These are phyloP conservation scores for Sugiyamaella grinbergsii DNA, from an alignment of 1,139 yeast genomes.

Conservation along the genomic window DNA sequence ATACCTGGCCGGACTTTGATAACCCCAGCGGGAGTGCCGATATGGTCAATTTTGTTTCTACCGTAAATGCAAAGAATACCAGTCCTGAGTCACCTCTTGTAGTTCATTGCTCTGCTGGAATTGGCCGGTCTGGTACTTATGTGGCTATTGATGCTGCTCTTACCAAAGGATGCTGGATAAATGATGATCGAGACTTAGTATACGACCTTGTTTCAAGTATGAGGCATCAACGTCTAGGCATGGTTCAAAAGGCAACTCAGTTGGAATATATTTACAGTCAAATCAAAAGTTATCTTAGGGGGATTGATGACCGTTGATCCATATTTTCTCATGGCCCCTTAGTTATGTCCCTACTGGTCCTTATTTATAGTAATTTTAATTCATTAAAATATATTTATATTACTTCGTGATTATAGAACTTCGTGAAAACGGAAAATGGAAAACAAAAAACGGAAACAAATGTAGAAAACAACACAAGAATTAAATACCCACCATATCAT, in stretches of 20 bases:
- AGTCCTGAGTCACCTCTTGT: conserved; percentile 46
- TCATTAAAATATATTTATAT: conserved; percentile 18
- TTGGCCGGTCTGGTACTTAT: conserved; percentile 81
- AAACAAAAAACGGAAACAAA: conserved; percentile 8
- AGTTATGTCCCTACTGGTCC: neutral
- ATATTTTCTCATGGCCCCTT: neutral
- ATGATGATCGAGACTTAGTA: conserved; percentile 35
- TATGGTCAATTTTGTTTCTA: conserved; percentile 43
- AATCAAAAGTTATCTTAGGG: conserved; percentile 28
- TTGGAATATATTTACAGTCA: conserved; percentile 52
- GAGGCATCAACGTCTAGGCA: conserved; percentile 59
- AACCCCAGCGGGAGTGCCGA: conserved; percentile 48
- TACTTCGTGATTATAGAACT: conserved; percentile 44
- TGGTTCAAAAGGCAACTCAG: conserved; percentile 68
- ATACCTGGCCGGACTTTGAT: conserved; percentile 60
- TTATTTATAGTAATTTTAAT: neutral
- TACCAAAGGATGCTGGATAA: conserved; percentile 23
- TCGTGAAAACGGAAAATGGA: conserved; percentile 26
- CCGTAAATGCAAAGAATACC: conserved; percentile 37
- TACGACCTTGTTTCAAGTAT: conserved; percentile 48
- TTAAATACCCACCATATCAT: conserved; percentile 8
- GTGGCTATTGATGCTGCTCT: conserved; percentile 64
- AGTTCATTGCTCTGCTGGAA: conserved; percentile 85
- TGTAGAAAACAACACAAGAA: conserved; percentile 12
- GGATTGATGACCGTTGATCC: neutral